phyloP scores from a whole-genome alignment of 257 asterid species.

The Solanum pennellii region DNA sequence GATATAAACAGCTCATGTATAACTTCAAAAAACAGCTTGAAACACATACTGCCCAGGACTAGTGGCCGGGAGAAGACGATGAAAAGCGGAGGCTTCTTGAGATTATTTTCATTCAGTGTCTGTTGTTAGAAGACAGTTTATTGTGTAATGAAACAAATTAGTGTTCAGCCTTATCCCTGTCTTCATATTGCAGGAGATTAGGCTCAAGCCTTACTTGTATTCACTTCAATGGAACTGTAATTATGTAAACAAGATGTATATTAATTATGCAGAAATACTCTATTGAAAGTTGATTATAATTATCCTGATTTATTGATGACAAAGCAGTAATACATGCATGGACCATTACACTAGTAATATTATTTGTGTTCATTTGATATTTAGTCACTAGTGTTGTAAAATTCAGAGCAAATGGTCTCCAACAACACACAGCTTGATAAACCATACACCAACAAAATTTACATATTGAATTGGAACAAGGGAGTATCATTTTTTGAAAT shows the following conservation, averaged over 20 bases:
- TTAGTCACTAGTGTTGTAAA: not conserved
- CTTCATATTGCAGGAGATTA: not conserved
- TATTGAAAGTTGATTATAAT: not conserved
- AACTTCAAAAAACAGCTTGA: not conserved
- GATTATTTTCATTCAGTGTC: not conserved
- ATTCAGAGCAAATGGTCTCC: not conserved
- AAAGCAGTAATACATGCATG: not conserved
- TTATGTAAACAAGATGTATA: slow-evolving; percentile 1
- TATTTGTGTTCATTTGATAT: not conserved
- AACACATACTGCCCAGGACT: not conserved
- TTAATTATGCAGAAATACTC: not conserved
- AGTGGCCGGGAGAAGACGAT: not conserved
- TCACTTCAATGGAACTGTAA: not conserved
- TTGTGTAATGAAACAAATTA: not conserved
- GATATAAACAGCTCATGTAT: slow-evolving; percentile 29
- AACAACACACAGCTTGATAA: not conserved
- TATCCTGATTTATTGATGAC: not conserved
- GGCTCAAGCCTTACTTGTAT: not conserved
- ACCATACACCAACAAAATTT: not conserved
- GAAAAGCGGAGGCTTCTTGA: not conserved
- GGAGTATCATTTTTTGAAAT: not conserved
- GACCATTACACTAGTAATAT: not conserved
- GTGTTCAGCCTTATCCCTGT: not conserved
- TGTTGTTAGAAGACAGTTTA: not conserved
- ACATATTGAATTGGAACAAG: not conserved